Evolutionary conservation across 2,329 filamentous ascomycete genomes (phyloP).

Genomic region (Allantophomopsis lycopodina): DNA sequence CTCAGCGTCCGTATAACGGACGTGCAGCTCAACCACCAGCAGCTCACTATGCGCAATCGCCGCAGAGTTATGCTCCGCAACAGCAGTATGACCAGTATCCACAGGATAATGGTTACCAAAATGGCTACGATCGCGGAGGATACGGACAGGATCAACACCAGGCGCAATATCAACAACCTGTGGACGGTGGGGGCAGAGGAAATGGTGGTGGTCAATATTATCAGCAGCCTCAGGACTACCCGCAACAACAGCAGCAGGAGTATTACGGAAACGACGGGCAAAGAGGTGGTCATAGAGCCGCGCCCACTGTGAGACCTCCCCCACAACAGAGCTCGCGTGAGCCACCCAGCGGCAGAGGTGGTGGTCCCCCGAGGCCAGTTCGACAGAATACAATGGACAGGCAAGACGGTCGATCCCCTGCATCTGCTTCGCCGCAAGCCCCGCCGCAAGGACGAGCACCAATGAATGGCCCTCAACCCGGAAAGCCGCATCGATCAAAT

Average conservation of each 20-base stretch:
- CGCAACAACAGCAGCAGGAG: conserved; percentile 14
- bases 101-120: conserved; percentile 15
- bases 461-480: no score
- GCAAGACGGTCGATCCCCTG: not conserved
- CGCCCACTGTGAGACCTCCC: not conserved
- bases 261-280: conserved; percentile 13
- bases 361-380: conserved; percentile 10
- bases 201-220: conserved; percentile 7
- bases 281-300: conserved; percentile 10
- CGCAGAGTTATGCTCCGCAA: conserved; percentile 46
- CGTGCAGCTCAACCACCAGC: conserved; percentile 8
- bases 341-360: no score
- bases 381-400: conserved; percentile 3
- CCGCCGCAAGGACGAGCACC: no score
- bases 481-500: no score
- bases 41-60: conserved; percentile 12
- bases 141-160: conserved; percentile 9
- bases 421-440: not conserved
- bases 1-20: conserved; percentile 5
- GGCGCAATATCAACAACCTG: conserved; percentile 6
- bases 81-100: conserved; percentile 31
- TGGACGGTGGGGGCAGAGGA: conserved; percentile 13
- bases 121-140: conserved; percentile 5
- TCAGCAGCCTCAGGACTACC: conserved; percentile 5
- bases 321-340: no score